Conservation (phyloP, 2,329 filamentous ascomycete genomes). For the Ascochyta lentis region DNA sequence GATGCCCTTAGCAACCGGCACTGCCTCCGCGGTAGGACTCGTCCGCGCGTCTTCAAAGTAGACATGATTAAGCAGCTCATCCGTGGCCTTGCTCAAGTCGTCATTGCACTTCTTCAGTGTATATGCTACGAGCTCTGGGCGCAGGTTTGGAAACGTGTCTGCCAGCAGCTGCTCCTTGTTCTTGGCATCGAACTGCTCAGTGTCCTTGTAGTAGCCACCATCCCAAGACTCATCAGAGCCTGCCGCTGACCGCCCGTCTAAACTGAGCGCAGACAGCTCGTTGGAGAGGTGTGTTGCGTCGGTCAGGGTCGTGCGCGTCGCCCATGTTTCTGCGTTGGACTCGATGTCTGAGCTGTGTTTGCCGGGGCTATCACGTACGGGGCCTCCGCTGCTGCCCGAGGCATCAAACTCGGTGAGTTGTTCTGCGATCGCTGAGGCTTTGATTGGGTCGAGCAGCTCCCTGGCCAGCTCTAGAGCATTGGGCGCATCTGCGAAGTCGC, state of each 20-base stretch:
- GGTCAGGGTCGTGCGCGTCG: conserved; percentile 55
- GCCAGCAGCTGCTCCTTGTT: conserved; percentile 69
- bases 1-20: conserved; percentile 68
- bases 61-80: conserved; percentile 79
- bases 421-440: conserved; percentile 67
- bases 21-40: conserved; percentile 50
- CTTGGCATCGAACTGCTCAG: conserved; percentile 59
- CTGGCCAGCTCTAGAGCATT: conserved; percentile 61
- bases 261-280: conserved; percentile 50
- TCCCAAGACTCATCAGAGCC: conserved; percentile 33
- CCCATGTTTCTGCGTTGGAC: conserved; percentile 48
- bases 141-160: conserved; percentile 75
- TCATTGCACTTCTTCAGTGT: conserved; percentile 72
- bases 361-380: conserved; percentile 23
- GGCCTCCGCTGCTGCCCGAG: conserved; percentile 67
- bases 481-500: conserved; percentile 72
- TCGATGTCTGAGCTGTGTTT: conserved; percentile 36
- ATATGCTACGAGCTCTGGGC: conserved; percentile 68
- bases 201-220: conserved; percentile 44
- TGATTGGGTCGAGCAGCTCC: conserved; percentile 69
- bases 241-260: conserved; percentile 24
- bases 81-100: conserved; percentile 73
- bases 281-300: conserved; percentile 59
- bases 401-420: conserved; percentile 80
- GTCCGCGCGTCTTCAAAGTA: conserved; percentile 74